These are phyloP conservation scores for Helotiales sp. DNA, from an alignment of 2,329 filamentous ascomycete species.

Conservation along the genomic window DNA sequence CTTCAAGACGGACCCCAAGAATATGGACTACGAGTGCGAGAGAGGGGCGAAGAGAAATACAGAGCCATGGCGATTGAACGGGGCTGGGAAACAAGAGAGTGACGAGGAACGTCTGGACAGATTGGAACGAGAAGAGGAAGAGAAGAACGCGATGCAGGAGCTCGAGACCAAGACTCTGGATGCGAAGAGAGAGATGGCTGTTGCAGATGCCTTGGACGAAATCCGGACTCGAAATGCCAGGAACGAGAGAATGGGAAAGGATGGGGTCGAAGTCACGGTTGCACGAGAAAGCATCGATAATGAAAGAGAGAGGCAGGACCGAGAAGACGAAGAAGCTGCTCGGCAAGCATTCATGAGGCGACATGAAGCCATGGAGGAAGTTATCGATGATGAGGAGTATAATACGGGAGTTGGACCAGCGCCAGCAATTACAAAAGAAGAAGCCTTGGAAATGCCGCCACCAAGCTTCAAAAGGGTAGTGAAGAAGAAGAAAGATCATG, in stretches of 20 bases:
- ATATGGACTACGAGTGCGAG: constrained; percentile 84
- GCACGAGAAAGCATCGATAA: constrained; percentile 58
- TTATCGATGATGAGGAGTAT: constrained; percentile 43
- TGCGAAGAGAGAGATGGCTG: constrained; percentile 93
- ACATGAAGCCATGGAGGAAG: constrained; percentile 43
- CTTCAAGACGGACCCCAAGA: constrained; percentile 93
- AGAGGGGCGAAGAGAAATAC: constrained; percentile 89
- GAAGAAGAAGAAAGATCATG: constrained; percentile 87
- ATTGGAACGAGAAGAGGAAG: constrained; percentile 78
- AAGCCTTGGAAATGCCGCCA: constrained; percentile 52
- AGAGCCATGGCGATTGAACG: constrained; percentile 78
- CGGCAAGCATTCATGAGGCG: constrained; percentile 69
- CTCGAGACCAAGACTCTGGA: constrained; percentile 92
- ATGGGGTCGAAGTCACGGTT: constrained; percentile 65
- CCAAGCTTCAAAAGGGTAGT: constrained; percentile 75
- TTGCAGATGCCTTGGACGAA: constrained; percentile 94
- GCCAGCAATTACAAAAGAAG: constrained; percentile 45
- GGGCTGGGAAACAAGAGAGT: constrained; percentile 69
- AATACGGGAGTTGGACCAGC: constrained; percentile 41
- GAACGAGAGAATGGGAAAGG: constrained; percentile 75
- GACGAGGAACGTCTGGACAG: constrained; percentile 87
- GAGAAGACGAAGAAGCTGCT: constrained; percentile 83
- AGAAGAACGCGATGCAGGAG: constrained; percentile 92
- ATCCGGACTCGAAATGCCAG: constrained; percentile 90
- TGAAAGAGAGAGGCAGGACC: constrained; percentile 70